These are phyloP conservation scores for Cryphonectria nitschkei DNA, from an alignment of 2,329 filamentous ascomycete genomes.

Conservation along the genomic window DNA sequence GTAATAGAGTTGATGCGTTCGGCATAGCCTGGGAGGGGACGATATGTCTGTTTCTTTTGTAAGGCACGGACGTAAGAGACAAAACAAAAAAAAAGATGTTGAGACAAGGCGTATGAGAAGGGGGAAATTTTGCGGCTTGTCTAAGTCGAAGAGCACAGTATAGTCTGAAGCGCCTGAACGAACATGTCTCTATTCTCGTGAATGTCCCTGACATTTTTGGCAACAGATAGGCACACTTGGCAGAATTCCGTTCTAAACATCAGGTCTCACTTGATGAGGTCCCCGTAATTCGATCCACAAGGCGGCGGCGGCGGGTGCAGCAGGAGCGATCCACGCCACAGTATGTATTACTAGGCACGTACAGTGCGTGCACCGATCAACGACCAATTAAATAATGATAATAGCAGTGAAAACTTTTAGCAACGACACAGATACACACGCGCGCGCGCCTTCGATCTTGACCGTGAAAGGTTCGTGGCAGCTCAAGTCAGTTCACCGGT, in stretches of 20 bases:
- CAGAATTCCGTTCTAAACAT: background rate
- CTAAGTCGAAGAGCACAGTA: constrained; percentile 1
- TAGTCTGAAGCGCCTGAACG: background rate
- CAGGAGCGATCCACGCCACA: background rate
- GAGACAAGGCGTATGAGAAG: constrained; percentile 3
- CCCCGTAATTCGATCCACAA: background rate
- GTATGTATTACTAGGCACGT: background rate
- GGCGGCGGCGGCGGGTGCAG: background rate
- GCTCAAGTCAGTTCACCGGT: background rate
- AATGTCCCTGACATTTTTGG: background rate
- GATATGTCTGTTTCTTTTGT: background rate
- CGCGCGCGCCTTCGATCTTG: background rate
- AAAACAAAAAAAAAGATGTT: background rate
- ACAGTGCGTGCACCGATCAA: background rate
- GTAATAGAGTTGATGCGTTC: background rate
- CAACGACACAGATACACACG: background rate
- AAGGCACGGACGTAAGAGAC: background rate
- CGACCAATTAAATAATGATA: background rate
- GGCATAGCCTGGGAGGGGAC: background rate
- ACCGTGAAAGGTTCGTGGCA: background rate
- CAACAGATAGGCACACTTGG: background rate
- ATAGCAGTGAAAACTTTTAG: background rate
- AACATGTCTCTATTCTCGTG: background rate
- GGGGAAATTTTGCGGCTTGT: background rate
- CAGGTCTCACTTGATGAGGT: constrained; percentile 15